phyloP scores from a whole-genome alignment of 495 filamentous ascomycete species.

The Evansstolkia leycettana region DNA sequence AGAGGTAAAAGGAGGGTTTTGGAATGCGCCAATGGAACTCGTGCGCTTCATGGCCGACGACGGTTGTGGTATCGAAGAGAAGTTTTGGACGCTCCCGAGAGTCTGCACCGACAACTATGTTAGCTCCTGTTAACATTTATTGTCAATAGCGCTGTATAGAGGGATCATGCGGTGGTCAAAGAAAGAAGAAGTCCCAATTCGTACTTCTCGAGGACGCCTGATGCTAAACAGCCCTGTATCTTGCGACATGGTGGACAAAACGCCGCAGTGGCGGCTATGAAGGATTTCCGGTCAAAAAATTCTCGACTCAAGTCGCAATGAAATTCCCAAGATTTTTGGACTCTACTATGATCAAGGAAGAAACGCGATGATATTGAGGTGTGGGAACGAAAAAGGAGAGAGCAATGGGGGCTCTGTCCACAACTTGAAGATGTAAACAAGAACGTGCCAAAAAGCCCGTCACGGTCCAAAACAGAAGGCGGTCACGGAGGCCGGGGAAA shows the following conservation, averaged over 20 bases:
- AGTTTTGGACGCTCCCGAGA: constrained; percentile 63
- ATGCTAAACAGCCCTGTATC: constrained; percentile 64
- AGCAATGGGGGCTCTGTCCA: too few species aligned
- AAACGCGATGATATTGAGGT: too few species aligned
- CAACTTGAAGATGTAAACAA: constrained; percentile 16
- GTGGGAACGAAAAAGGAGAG: constrained; percentile 16
- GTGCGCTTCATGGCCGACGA: constrained; percentile 94
- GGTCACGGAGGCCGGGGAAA: constrained; percentile 14
- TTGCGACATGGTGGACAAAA: constrained; percentile 51
- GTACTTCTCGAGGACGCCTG: constrained; percentile 60
- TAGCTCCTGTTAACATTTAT: constrained; percentile 6
- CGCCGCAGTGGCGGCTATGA: constrained; percentile 21
- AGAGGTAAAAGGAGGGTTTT: constrained; percentile 50
- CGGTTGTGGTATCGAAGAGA: constrained; percentile 73
- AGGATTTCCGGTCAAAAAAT: too few species aligned
- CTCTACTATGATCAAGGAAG: too few species aligned
- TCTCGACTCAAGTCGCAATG: background rate
- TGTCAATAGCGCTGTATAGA: background rate
- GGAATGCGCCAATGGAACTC: constrained; percentile 60
- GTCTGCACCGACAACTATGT: constrained; percentile 40
- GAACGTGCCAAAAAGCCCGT: constrained; percentile 10
- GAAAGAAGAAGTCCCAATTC: constrained; percentile 4
- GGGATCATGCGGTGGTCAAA: too few species aligned
- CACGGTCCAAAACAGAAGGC: constrained; percentile 17
- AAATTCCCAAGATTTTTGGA: background rate